Percentiles rank a stretch among this genome's conserved stretches.
These are phyloP conservation scores for Byssochlamys sp. DNA, from an alignment of 2,329 filamentous ascomycete genomes.

Conservation along the genomic window DNA sequence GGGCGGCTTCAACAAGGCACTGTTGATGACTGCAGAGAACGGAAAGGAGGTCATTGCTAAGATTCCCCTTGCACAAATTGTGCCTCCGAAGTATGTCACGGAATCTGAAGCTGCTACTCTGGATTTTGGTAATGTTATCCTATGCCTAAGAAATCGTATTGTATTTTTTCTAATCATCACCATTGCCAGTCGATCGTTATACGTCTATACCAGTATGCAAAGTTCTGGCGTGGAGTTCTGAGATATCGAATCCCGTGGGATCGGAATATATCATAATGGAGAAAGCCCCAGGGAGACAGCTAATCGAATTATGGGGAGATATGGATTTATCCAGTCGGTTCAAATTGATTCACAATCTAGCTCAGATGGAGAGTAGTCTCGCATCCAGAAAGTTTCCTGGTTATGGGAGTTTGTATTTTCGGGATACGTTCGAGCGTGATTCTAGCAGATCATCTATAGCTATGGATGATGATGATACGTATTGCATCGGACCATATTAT, in stretches of 20 bases:
- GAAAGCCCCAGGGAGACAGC: constrained; percentile 16
- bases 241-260: constrained; percentile 20
- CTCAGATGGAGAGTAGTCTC: constrained; percentile 16
- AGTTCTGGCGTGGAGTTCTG: constrained; percentile 18
- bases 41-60: constrained; percentile 15
- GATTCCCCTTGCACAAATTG: constrained; percentile 12
- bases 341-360: constrained; percentile 18
- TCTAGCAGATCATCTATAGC: neutral
- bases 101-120: constrained; percentile 16
- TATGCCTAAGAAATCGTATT: neutral
- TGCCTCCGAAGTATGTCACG: constrained; percentile 11
- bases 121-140: constrained; percentile 12
- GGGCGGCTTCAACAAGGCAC: constrained; percentile 17
- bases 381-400: constrained; percentile 15
- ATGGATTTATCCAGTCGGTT: constrained; percentile 17
- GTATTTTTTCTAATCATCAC: neutral
- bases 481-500: constrained; percentile 9
- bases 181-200: constrained; percentile 12
- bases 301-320: constrained; percentile 21
- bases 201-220: constrained; percentile 16
- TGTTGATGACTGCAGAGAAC: constrained; percentile 15
- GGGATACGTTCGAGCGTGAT: constrained; percentile 1
- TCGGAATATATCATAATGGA: constrained; percentile 30
- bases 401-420: constrained; percentile 24
- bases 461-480: constrained; percentile 8